phyloP scores from a whole-genome alignment of 306 rosid genomes.

The Malus fusca region DNA sequence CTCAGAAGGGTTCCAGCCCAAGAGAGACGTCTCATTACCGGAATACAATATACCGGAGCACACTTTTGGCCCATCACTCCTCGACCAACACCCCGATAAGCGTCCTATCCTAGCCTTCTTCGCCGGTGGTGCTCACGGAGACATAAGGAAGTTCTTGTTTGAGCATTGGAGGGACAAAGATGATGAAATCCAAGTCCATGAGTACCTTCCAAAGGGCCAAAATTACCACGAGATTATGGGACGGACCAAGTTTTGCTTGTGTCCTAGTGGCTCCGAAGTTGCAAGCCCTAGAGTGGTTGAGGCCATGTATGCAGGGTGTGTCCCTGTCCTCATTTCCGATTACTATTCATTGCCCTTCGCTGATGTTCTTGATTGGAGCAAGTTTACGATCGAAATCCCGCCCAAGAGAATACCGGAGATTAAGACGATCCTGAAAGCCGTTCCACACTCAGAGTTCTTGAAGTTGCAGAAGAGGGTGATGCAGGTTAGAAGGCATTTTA shows the following conservation, averaged over 20 bases:
- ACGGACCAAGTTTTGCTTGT: conserved; percentile 27
- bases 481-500: conserved; percentile 33
- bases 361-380: conserved; percentile 37
- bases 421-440: conserved; percentile 21
- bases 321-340: conserved; percentile 30
- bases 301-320: conserved; percentile 33
- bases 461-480: conserved; percentile 25
- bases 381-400: conserved; percentile 23
- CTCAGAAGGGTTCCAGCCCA: conserved; percentile 30
- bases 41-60: conserved; percentile 17
- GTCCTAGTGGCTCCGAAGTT: conserved; percentile 39
- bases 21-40: conserved; percentile 29
- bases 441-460: conserved; percentile 13
- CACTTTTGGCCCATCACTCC: conserved; percentile 18
- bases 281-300: conserved; percentile 42
- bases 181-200: conserved; percentile 23
- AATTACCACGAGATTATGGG: conserved; percentile 29
- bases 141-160: conserved; percentile 23
- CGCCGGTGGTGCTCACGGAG: conserved; percentile 34
- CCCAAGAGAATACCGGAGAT: conserved; percentile 26
- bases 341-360: conserved; percentile 20
- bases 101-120: conserved; percentile 31
- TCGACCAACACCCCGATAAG: background rate
- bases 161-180: conserved; percentile 27
- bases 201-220: conserved; percentile 20